Evolutionary conservation across 2,329 filamentous ascomycete genomes (phyloP).

Genomic region (Coniella vitis): DNA sequence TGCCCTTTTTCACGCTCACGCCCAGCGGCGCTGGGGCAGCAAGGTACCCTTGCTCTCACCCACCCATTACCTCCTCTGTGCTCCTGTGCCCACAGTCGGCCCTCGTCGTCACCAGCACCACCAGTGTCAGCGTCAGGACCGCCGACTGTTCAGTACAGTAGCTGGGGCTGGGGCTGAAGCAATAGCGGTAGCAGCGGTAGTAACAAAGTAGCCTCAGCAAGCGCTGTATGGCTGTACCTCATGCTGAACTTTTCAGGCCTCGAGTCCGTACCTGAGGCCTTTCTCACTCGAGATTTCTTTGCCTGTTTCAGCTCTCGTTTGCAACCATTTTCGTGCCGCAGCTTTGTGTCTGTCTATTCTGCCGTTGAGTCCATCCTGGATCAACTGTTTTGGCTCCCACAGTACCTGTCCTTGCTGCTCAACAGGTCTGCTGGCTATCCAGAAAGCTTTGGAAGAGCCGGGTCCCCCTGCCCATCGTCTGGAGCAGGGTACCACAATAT

Average conservation of each 20-base stretch:
- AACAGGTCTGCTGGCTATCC: constrained; percentile 6
- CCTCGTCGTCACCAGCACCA: no score
- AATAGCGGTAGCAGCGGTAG: not conserved
- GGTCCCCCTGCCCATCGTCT: constrained; percentile 26
- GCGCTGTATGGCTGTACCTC: no score
- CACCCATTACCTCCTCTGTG: not conserved
- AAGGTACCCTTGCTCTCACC: constrained; percentile 9
- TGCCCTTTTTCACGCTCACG: constrained; percentile 4
- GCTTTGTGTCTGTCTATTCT: not conserved
- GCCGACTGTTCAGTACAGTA: constrained; percentile 6
- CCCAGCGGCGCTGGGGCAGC: constrained; percentile 16
- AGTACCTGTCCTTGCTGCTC: constrained; percentile 4
- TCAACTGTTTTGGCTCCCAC: constrained; percentile 10
- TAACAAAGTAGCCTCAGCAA: no score
- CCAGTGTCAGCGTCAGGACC: no score
- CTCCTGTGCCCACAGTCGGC: not conserved
- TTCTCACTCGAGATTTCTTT: constrained; percentile 33
- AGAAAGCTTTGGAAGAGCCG: constrained; percentile 2
- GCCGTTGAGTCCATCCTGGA: not conserved
- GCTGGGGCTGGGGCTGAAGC: constrained; percentile 6
- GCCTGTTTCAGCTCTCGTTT: constrained; percentile 35
- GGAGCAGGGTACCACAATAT: constrained; percentile 17
- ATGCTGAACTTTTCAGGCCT: no score
- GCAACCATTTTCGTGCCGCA: not conserved
- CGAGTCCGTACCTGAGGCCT: constrained; percentile 31